A percentile compares a stretch with the other conserved stretches of the same genome.
Conservation (phyloP, 192 early-diverging fungal genomes). For the Thamnidium elegans region DNA sequence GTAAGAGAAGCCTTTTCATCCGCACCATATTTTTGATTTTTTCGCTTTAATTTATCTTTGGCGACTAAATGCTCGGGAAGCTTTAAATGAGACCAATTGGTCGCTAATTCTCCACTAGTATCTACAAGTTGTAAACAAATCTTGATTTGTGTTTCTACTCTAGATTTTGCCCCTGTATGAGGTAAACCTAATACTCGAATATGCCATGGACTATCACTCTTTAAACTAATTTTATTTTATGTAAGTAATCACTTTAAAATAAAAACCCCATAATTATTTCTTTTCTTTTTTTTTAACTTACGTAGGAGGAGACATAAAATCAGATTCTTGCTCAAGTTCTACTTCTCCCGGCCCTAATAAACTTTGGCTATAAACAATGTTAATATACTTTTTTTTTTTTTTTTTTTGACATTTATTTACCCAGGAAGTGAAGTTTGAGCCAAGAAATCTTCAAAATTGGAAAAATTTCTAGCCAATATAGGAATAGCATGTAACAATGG, state of each 20-base stretch:
- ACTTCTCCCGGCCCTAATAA: constrained; percentile 12
- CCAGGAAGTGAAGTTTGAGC: constrained; percentile 27
- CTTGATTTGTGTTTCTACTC: constrained; percentile 86
- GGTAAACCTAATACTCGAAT: constrained; percentile 38
- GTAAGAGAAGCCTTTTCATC: constrained; percentile 36
- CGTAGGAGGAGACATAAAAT: constrained; percentile 6
- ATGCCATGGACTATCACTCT: constrained; percentile 19
- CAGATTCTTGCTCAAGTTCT: constrained; percentile 1
- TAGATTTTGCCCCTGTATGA: constrained; percentile 55
- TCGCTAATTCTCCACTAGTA: constrained; percentile 54
- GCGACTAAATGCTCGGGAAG: constrained; percentile 73
- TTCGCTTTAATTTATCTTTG: constrained; percentile 57
- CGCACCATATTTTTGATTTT: constrained; percentile 42
- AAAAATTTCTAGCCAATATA: constrained; percentile 28
- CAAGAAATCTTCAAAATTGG: constrained; percentile 33
- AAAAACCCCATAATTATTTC: neutral
- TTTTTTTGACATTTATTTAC: constrained; percentile 13
- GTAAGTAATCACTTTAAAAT: no score
- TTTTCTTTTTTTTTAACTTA: constrained; percentile 3
- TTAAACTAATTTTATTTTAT: constrained; percentile 6
- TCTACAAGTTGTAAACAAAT: constrained; percentile 69
- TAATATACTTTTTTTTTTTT: neutral
- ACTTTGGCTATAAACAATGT: neutral
- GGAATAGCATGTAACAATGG: constrained; percentile 34
- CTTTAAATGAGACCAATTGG: constrained; percentile 69